Base-by-base conservation (phyloP, 805 yeast species). In the Monosporozyma solicola region DNA sequence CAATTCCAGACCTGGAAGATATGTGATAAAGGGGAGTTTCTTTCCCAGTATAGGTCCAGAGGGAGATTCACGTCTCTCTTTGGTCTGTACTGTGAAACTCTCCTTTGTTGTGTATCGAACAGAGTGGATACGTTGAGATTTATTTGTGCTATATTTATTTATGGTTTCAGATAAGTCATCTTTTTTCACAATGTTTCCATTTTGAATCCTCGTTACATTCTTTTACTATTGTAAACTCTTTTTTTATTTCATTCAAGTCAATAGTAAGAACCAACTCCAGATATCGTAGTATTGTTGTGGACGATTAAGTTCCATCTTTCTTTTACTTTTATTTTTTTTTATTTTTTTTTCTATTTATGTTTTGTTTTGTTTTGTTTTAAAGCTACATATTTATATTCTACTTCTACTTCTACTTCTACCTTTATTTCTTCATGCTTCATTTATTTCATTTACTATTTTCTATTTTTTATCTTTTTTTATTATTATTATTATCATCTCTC, bases 161-260 rank as follows among this genome's bases (percentile, higher is more conserved):
- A 47, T 25, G 29, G 29, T 7, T 20, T n/a, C 44, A 43, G 29
- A 29, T 20, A 44, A 47, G 16, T 24, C 39, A 13, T 33, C n/a
- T 35, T 35, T 35, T 35, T 24, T 37, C n/a, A 49, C 52, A 48
- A 56, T 58, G 57, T 58, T 58, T 57, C 60, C 64, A 63, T 65
- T 66, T 65, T 65, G 69, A 66, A 65, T 59, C 60, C 66, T 61
- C 60, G 64, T 57, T 52, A 65, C 62, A 66, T 53, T 51, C 51
- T 32, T 16, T 27, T 27, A 27, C 29, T 27, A 27, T 7, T 27
- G 29, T 27, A 27, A 27, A 20, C 20, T 20, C 13, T 47, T 6
- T 47, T 48, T 39, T 47, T 39, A 47, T 46, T 15, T n/a, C 8
- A 31, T 33, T 22, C 9, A 15, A 8, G 15, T 29, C 10, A 13